phyloP scores from a whole-genome alignment of 2,329 filamentous ascomycete genomes.

The Coleophoma eucalyptorum region DNA sequence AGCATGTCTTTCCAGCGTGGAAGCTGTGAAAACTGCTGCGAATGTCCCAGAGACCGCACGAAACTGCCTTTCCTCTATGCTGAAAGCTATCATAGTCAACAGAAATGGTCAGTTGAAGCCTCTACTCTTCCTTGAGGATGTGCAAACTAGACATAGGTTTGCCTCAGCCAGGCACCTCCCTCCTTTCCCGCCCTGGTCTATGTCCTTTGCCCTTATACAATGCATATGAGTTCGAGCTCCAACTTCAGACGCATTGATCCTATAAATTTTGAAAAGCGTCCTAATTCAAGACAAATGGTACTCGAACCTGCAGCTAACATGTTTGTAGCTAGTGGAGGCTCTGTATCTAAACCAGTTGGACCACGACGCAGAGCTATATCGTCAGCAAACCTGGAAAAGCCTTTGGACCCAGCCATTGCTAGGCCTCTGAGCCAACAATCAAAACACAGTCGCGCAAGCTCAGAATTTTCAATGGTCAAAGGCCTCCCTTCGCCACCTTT shows the following conservation, averaged over 20 bases:
- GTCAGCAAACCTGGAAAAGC: slow-evolving; percentile 56
- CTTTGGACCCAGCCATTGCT: slow-evolving; percentile 41
- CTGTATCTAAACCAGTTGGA: slow-evolving; percentile 24
- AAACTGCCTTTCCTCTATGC: slow-evolving; percentile 70
- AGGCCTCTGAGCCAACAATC: slow-evolving; percentile 57
- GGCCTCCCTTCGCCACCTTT: slow-evolving; percentile 46
- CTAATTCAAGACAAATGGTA: no score
- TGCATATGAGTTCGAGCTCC: no score
- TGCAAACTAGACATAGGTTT: no score
- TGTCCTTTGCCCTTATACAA: no score
- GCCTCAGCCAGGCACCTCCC: no score
- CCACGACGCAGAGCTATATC: slow-evolving; percentile 56
- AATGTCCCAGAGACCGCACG: slow-evolving; percentile 69
- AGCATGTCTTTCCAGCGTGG: slow-evolving; percentile 65
- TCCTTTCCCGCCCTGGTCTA: no score
- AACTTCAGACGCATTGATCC: no score
- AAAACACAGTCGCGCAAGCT: slow-evolving; percentile 68
- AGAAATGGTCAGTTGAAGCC: slow-evolving; percentile 58
- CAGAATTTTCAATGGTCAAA: slow-evolving; percentile 60
- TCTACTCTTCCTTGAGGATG: no score
- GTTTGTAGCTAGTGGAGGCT: no score
- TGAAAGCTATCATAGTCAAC: slow-evolving; percentile 65
- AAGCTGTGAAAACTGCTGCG: slow-evolving; percentile 69
- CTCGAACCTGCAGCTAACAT: no score
- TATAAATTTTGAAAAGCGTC: no score